Evolutionary conservation across 306 rosid genomes (phyloP).

Genomic region (Hippophae gyantsensis): DNA sequence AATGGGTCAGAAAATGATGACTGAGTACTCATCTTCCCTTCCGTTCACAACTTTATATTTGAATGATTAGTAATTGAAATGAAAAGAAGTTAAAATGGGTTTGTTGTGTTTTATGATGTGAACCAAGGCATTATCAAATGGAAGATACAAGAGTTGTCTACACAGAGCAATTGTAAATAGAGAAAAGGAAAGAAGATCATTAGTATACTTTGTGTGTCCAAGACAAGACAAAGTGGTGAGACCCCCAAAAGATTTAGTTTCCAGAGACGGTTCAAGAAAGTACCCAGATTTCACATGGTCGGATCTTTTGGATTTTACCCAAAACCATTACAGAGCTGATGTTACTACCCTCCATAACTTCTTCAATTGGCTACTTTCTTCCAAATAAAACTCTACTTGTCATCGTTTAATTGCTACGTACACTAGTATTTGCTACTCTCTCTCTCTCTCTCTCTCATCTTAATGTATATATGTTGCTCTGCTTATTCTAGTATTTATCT

Average conservation of each 20-base stretch:
- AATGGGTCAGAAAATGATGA: too few species aligned
- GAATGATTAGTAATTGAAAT: too few species aligned
- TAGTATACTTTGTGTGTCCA: slow-evolving; percentile 79
- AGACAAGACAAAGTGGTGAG: slow-evolving; percentile 53
- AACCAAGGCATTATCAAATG: slow-evolving; percentile 19
- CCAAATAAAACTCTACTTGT: slow-evolving; percentile 6
- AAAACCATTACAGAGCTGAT: slow-evolving; percentile 57
- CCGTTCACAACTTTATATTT: too few species aligned
- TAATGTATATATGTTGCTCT: too few species aligned
- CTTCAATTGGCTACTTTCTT: slow-evolving; percentile 45
- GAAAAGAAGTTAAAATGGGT: too few species aligned
- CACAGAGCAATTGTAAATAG: slow-evolving; percentile 70
- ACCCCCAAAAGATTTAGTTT: slow-evolving; percentile 45
- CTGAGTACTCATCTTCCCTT: too few species aligned
- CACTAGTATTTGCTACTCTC: too few species aligned
- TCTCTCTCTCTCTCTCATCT: too few species aligned
- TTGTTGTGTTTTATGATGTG: background rate
- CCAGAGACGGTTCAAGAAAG: slow-evolving; percentile 27
- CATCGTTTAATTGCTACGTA: too few species aligned
- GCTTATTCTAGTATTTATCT: too few species aligned
- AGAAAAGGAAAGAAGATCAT: slow-evolving; percentile 45
- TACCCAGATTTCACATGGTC: slow-evolving; percentile 82
- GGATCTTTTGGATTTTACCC: slow-evolving; percentile 48
- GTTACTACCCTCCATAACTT: slow-evolving; percentile 52
- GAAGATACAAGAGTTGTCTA: slow-evolving; percentile 38